A percentile compares a stretch with the other conserved stretches of the same genome.
These are phyloP conservation scores for Peniophora sp. DNA, from an alignment of 1,284 basidiomycete species.

Conservation along the genomic window DNA sequence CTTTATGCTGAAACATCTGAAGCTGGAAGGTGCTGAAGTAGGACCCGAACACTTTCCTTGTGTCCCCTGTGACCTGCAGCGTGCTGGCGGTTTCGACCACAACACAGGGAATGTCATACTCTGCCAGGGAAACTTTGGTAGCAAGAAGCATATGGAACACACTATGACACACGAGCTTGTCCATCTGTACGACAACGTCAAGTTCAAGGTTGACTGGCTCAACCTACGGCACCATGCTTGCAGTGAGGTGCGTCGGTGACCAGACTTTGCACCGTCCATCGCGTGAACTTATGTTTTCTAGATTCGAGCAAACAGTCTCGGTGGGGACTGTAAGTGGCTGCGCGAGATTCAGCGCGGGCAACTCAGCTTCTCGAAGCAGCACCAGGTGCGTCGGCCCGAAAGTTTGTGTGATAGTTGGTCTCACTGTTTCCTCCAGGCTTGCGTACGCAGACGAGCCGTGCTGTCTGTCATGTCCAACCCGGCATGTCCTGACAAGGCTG, in stretches of 20 bases:
- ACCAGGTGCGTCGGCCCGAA: slow-evolving; percentile 56
- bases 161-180: slow-evolving; percentile 91
- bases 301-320: slow-evolving; percentile 92
- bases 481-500: slow-evolving; percentile 65
- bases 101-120: slow-evolving; percentile 71
- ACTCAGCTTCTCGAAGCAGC: slow-evolving; percentile 82
- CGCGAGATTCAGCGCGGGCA: slow-evolving; percentile 77
- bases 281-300: slow-evolving; percentile 24
- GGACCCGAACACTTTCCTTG: slow-evolving; percentile 73
- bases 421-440: slow-evolving; percentile 50
- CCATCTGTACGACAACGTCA: slow-evolving; percentile 94
- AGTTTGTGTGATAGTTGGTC: background rate
- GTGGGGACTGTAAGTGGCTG: slow-evolving; percentile 84
- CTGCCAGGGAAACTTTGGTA: slow-evolving; percentile 78
- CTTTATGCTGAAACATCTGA: slow-evolving; percentile 86
- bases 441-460: slow-evolving; percentile 83
- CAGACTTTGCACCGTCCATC: background rate
- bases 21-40: slow-evolving; percentile 60
- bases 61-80: slow-evolving; percentile 67
- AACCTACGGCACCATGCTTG: slow-evolving; percentile 93
- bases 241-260: slow-evolving; percentile 65
- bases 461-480: slow-evolving; percentile 79
- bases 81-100: slow-evolving; percentile 80
- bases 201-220: slow-evolving; percentile 89
- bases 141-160: slow-evolving; percentile 85